Base-by-base conservation (phyloP, 2,329 filamentous ascomycete species). In the Aspergillus calidoustus region DNA sequence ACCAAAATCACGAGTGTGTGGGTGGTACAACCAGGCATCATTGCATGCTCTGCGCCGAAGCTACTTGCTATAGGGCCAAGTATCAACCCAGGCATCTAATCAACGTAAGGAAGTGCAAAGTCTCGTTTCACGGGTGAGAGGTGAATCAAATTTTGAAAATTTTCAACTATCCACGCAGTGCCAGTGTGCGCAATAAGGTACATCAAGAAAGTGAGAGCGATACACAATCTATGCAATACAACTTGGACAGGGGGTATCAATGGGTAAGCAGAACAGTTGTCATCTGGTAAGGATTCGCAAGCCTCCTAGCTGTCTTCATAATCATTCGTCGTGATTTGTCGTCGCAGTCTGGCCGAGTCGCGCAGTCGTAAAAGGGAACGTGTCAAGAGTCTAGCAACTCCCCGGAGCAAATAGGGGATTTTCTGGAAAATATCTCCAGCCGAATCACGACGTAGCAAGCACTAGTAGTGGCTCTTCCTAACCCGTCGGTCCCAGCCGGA, bases 151-250 rank as follows among this genome's bases (percentile, higher is more conserved):
- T 43, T 43, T 51, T 49, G 25, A 23, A 43, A 48, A 30, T 43
- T 51, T 52, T 46, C 34, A 48, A 57, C 55, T 57, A 57, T 57
- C 7, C 46, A 41, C 46, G 54, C 28, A 46, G 28, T 25, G 55
- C 23, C 7, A 46, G 22, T 28, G 47, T 52, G 41, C 55, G 51
- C 17, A 6, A 22, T 4, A 13, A 31, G 23, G 17, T 49, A 57
- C 47, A 57, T 43, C 28, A 22, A 30, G n/a, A 57, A 54, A 50
- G 11, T 4, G 51, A 58, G n/a, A 30, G 53, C 48, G 51, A 56
- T 47, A 54, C 54, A 58, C 49, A 58, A 54, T 61, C 54, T 61
- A 61, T 54, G 49, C 53, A 54, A 56, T 50, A 52, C 52, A 57
- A 50, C 34, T 50, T 30, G 44, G 51, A 54, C 49, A 52, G 50